phyloP scores from a whole-genome alignment of 75 land plant species.

The Chamaecyparis obtusa region DNA sequence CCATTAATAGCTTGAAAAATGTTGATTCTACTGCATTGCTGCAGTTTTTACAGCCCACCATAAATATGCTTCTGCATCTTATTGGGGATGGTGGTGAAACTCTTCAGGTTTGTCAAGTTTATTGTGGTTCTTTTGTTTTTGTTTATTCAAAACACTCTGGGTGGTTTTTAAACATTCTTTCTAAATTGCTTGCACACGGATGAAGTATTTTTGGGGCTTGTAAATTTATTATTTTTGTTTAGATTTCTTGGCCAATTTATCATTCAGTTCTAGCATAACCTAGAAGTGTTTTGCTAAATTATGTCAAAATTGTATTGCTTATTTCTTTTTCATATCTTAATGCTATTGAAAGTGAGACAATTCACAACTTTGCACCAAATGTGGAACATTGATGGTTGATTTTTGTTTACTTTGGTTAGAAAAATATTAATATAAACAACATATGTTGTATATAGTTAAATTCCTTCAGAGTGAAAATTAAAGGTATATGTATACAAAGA shows the following conservation, averaged over 20 bases:
- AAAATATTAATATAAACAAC: background rate
- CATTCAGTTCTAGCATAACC: background rate
- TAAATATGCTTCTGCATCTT: slow-evolving; percentile 97
- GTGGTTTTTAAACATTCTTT: background rate
- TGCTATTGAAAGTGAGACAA: background rate
- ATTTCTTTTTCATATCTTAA: background rate
- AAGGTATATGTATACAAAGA: background rate
- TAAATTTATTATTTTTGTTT: background rate
- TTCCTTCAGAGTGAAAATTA: background rate
- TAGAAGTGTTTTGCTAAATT: background rate
- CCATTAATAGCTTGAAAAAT: slow-evolving; percentile 98
- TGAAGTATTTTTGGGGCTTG: background rate
- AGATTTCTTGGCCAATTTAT: background rate
- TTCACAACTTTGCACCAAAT: background rate
- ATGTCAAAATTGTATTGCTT: background rate
- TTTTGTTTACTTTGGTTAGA: background rate
- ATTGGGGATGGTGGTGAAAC: slow-evolving; percentile 99
- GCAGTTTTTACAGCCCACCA: slow-evolving; percentile 93
- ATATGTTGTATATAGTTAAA: background rate
- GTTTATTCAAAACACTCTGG: too few species aligned
- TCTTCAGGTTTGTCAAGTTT: slow-evolving; percentile 69
- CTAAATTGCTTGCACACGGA: background rate
- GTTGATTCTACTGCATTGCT: slow-evolving; percentile 91
- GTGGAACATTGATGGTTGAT: background rate
- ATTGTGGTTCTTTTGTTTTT: background rate